Base-by-base conservation (phyloP, 73 alveolate species). In the Tetrahymena thermophila region DNA sequence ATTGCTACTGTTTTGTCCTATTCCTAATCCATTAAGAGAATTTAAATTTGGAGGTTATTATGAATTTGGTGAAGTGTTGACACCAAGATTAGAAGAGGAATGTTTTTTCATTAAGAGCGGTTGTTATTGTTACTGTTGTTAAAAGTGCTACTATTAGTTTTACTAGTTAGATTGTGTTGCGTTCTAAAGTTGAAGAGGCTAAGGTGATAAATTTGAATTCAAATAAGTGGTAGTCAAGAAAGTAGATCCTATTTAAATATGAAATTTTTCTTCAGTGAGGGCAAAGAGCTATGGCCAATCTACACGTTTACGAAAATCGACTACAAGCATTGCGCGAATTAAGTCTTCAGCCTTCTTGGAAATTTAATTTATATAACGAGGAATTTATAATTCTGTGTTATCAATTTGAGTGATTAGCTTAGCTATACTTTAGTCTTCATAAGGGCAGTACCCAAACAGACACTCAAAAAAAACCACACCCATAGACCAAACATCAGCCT, bases 401-500 rank as follows among this genome's bases (percentile, higher is more conserved):
- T 95, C 97, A 85, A 95, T 95, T 57, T 95, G 50, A 94, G 94
- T 95, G 28, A 95, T 95, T 23, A 95, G 37, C 85, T 94, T 89
- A 1, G 97, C 97, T 16, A 95, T 95, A 21, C 95, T 85, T 55
- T 95, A 55, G 31, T 95, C 97, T 95, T 95, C 97, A 85, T 37
- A 96, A 56, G 97, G 97, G 42, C 96, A 93, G 94, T 37, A 96
- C 21, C 97, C 97, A 96, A 94, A 96, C 56, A 96, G 40, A 84
- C 96, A 94, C 43, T 96, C 97, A 96, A 94, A 96, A 15, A 96
- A 93, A 0, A 96, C 96, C 0, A 96, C 96, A 43, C 97, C 97
- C 58, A 96, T 44, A 71, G 96, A 94, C 97, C 97, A 96, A 21
- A 94, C 95, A 96, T 96, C 97, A 37, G 96, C 96, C 85, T 96